Evolutionary conservation across 306 rosid genomes (phyloP).

Genomic region (Fragaria ananassa): DNA sequence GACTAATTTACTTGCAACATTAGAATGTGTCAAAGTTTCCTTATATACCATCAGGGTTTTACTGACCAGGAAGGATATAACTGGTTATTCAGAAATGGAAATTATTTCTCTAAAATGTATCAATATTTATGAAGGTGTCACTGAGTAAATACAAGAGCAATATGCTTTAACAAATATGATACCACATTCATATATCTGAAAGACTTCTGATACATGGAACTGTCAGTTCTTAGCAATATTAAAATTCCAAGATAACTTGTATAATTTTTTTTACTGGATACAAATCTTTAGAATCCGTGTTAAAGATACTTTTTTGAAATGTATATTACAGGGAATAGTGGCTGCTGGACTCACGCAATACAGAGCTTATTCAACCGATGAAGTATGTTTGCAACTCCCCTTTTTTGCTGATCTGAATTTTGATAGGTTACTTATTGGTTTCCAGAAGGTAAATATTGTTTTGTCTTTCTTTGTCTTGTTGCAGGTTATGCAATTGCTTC

Average conservation of each 20-base stretch:
- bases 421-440: not conserved
- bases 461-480: conserved; percentile 26
- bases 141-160: not conserved
- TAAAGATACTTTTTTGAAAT: conserved; percentile 18
- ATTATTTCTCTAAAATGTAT: not conserved
- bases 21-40: not conserved
- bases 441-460: conserved; percentile 9
- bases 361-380: conserved; percentile 94
- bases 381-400: conserved; percentile 48
- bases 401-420: not conserved
- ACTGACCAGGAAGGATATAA: not conserved
- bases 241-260: not conserved
- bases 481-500: conserved; percentile 96
- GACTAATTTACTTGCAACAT: not conserved
- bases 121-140: not conserved
- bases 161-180: not conserved
- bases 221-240: not conserved
- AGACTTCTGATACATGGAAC: not conserved
- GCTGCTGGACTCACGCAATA: conserved; percentile 95
- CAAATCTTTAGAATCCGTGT: not conserved
- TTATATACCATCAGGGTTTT: not conserved
- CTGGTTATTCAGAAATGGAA: not conserved
- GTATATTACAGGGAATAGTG: conserved; percentile 65
- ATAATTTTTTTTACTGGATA: too few species aligned
- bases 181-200: not conserved